phyloP scores from a whole-genome alignment of 805 yeast species.

The Candida silvicultrix region DNA sequence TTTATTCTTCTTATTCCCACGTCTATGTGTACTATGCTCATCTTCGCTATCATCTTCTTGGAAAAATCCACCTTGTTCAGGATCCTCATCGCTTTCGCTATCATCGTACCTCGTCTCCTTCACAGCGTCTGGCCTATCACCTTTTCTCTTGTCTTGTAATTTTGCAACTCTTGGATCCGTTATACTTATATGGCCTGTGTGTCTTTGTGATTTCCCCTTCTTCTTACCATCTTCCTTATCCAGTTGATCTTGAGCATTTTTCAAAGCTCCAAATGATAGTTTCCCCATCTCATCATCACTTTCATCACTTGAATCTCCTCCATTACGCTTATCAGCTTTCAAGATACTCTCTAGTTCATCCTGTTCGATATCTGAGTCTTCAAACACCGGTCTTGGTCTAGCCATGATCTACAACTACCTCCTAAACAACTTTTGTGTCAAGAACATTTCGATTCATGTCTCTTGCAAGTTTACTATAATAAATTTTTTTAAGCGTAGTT shows the following conservation, averaged over 20 bases:
- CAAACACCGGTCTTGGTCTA: not conserved
- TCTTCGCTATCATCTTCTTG: slow-evolving; percentile 27
- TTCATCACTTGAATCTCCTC: slow-evolving; percentile 28
- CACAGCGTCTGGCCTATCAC: not conserved
- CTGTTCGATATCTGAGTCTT: not conserved
- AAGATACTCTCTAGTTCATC: not conserved
- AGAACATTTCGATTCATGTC: too few species aligned
- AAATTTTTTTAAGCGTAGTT: not conserved
- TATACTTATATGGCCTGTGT: not conserved
- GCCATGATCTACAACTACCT: not conserved
- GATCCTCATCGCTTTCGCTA: slow-evolving; percentile 10
- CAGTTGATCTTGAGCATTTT: slow-evolving; percentile 46
- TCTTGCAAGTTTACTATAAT: too few species aligned
- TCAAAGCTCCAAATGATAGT: slow-evolving; percentile 61
- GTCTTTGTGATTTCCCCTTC: not conserved
- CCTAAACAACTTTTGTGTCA: not conserved
- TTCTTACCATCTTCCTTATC: slow-evolving; percentile 14
- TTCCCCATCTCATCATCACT: slow-evolving; percentile 38
- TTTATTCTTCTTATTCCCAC: slow-evolving; percentile 42
- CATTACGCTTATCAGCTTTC: slow-evolving; percentile 8
- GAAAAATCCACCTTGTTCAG: slow-evolving; percentile 26
- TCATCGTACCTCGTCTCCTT: slow-evolving; percentile 9
- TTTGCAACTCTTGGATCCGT: not conserved
- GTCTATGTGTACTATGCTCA: slow-evolving; percentile 8
- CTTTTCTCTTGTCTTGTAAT: slow-evolving; percentile 1